These are phyloP conservation scores for Peterozyma toletana DNA, from an alignment of 805 yeast species.

Conservation along the genomic window DNA sequence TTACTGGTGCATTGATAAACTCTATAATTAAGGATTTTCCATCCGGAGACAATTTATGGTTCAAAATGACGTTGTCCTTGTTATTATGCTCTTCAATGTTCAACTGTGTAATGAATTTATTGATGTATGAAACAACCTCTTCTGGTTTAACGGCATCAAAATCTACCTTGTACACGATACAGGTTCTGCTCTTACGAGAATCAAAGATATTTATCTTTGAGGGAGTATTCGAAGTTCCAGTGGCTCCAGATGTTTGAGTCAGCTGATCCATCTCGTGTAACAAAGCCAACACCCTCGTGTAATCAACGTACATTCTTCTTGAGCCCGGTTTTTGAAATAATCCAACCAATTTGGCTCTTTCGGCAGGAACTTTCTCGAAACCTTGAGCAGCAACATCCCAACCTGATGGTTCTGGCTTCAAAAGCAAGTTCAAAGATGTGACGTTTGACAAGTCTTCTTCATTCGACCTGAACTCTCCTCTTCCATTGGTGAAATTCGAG, in stretches of 20 bases:
- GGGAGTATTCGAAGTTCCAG: constrained; percentile 27
- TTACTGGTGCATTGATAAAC: constrained; percentile 40
- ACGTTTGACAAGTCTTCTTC: constrained; percentile 29
- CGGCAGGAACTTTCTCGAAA: constrained; percentile 67
- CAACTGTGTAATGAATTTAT: constrained; percentile 34
- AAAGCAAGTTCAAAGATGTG: constrained; percentile 43
- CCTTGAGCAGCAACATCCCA: constrained; percentile 76
- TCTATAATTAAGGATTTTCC: constrained; percentile 38
- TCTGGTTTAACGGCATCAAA: constrained; percentile 25
- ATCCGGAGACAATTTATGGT: constrained; percentile 21
- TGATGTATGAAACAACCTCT: constrained; percentile 35
- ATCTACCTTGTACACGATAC: constrained; percentile 26
- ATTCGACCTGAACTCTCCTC: background rate
- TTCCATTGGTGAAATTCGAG: background rate
- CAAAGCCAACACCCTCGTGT: constrained; percentile 22
- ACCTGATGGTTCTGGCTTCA: constrained; percentile 35
- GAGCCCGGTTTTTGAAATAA: constrained; percentile 69
- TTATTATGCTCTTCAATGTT: constrained; percentile 32
- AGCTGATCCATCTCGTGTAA: constrained; percentile 18
- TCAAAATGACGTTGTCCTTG: constrained; percentile 23
- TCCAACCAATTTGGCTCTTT: constrained; percentile 73
- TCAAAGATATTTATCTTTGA: constrained; percentile 14
- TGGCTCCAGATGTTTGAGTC: constrained; percentile 19
- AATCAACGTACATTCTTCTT: constrained; percentile 31
- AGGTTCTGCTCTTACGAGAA: constrained; percentile 24